Base-by-base conservation (phyloP, 2,329 filamentous ascomycete genomes). In the Monosporascus sp. region DNA sequence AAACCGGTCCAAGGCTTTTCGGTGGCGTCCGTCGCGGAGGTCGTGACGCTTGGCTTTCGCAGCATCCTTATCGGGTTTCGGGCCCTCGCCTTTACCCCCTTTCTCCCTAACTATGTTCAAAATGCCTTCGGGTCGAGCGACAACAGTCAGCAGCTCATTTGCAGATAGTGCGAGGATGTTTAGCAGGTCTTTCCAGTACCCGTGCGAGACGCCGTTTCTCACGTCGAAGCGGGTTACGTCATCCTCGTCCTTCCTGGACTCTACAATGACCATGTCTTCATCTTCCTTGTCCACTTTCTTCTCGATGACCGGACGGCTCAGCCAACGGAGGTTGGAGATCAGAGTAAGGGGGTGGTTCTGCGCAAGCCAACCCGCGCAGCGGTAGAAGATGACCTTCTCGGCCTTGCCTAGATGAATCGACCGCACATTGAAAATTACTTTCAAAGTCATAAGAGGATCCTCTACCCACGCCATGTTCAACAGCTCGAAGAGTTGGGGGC, bases 181-280 rank as follows among this genome's bases (percentile, higher is more conserved):
- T 2, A 84, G 67, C 3, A 84, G 67, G 60, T 85, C 81, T 58
- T 85, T 84, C 80, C 80, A 85, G 65, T 84, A 85, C 0, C 82
- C 80, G 50, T 85, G 82, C 5, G 82, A 70, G 2, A 80, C 72
- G 0, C 77, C 76, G 38, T 78, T 64, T 46, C 67, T 65, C 17
- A 78, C 71, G 40, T 81, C 74, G 52, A 72, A 72, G 8, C 63
- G 64, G 14, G 63, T 49, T 0, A 60, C 54, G 7, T 72, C 71
- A 17, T 73, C 65, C 6, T 75, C 72, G 15, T 72, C 55, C 49
- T 63, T 58, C 3, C 69, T 65, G 0, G 64, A 50, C 8, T 70
- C 64, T 1, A 72, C 66, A n/a, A 71, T 54, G 17, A 68, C 69
- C 3, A 70, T 69, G 0, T 73, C 69, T 0, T 60, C 60, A 11